Conservation (phyloP, 2,329 filamentous ascomycete species). For the Mycosphaerella sp. region DNA sequence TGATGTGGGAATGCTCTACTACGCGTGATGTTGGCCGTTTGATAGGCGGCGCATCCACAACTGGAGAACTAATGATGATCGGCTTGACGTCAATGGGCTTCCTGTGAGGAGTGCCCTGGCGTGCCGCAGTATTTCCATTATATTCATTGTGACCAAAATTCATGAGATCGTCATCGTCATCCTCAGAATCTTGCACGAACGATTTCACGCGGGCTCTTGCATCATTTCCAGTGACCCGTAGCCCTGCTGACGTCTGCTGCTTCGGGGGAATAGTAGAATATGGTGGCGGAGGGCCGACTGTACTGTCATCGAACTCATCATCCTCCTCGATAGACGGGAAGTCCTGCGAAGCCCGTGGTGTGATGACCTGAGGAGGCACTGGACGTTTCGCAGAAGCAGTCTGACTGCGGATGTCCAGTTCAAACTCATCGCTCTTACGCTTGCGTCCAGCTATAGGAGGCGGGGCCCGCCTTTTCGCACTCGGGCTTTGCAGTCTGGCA, state of each 20-base stretch:
- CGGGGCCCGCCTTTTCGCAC: slow-evolving; percentile 7
- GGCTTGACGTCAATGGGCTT: background rate
- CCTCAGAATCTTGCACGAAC: slow-evolving; percentile 25
- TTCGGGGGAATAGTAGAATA: slow-evolving; percentile 39
- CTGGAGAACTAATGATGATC: slow-evolving; percentile 1
- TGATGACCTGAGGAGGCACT: background rate
- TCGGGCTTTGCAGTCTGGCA: slow-evolving; percentile 19
- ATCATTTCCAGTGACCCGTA: background rate
- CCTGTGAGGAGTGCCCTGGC: background rate
- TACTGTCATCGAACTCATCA: slow-evolving; percentile 9
- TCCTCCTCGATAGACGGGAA: slow-evolving; percentile 39
- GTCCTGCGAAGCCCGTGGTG: slow-evolving; percentile 22
- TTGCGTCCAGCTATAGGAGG: slow-evolving; percentile 32
- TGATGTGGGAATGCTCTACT: background rate
- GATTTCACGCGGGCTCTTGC: background rate
- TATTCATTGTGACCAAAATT: slow-evolving; percentile 16
- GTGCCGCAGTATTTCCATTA: slow-evolving; percentile 1
- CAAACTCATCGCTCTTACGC: slow-evolving; percentile 43
- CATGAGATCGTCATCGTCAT: slow-evolving; percentile 28
- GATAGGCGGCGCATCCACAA: background rate
- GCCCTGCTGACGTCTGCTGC: background rate
- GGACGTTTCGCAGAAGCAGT: slow-evolving; percentile 11
- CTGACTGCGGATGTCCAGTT: slow-evolving; percentile 23
- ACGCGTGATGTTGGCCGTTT: background rate
- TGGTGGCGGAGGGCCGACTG: slow-evolving; percentile 35